These are phyloP conservation scores for Aspergillus sp. DNA, from an alignment of 2,329 filamentous ascomycete genomes.

Conservation along the genomic window DNA sequence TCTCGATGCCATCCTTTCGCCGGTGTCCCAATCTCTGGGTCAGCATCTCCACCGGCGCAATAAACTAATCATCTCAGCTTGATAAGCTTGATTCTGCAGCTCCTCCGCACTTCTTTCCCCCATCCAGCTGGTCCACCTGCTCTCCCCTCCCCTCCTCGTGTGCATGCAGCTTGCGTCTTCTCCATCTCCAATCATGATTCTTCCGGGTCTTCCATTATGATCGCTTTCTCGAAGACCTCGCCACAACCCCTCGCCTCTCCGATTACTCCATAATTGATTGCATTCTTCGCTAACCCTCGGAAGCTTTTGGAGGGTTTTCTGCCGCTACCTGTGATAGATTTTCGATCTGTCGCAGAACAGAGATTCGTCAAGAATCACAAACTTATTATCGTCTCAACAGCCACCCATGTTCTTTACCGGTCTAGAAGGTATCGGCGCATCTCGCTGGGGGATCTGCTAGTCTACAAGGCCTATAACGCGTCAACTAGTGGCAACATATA, in stretches of 20 bases:
- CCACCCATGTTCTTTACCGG: too few species aligned
- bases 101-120: background rate
- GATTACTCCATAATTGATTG: background rate
- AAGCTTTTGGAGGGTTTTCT: background rate
- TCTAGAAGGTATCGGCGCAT: too few species aligned
- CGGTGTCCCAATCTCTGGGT: background rate
- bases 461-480: too few species aligned
- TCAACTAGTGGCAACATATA: too few species aligned
- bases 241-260: background rate
- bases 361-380: too few species aligned
- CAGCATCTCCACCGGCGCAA: background rate
- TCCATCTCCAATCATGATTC: background rate
- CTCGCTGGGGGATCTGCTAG: too few species aligned
- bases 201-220: background rate
- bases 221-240: too few species aligned
- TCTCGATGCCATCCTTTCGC: conserved; percentile 18
- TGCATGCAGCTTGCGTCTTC: background rate
- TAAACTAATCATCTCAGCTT: too few species aligned
- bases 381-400: too few species aligned
- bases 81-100: background rate
- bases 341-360: too few species aligned
- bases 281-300: background rate
- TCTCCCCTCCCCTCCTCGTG: background rate
- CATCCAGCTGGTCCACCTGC: background rate
- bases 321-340: too few species aligned